Evolutionary conservation across 1,139 yeast genomes (phyloP).

Genomic region (Protomyces inouyei): DNA sequence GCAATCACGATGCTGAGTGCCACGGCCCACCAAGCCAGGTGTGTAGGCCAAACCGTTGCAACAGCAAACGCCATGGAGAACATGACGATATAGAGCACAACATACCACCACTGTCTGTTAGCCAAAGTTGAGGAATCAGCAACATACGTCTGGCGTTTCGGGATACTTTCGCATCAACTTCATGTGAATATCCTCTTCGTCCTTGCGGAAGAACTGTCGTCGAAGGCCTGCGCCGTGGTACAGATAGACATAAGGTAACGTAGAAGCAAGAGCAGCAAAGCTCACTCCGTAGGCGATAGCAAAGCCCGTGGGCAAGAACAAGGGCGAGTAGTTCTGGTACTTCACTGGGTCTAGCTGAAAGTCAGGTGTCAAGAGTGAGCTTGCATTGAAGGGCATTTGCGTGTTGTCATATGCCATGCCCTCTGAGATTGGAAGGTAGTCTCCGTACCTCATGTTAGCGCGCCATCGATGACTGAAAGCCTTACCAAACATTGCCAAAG

Average conservation of each 20-base stretch:
- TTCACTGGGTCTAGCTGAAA: constrained; percentile 47
- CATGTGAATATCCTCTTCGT: constrained; percentile 57
- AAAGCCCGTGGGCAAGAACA: constrained; percentile 60
- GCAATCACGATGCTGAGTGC: constrained; percentile 49
- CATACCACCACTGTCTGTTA: constrained; percentile 53
- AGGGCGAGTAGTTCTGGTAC: constrained; percentile 56
- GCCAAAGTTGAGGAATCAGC: constrained; percentile 45
- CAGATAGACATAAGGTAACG: constrained; percentile 51
- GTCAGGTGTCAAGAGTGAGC: constrained; percentile 45
- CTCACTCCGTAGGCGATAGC: constrained; percentile 56
- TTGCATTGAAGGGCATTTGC: constrained; percentile 45
- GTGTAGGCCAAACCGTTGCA: constrained; percentile 46
- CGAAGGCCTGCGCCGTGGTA: constrained; percentile 55
- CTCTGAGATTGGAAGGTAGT: constrained; percentile 31
- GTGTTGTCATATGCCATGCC: constrained; percentile 50
- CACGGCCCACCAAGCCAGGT: constrained; percentile 35
- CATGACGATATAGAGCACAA: constrained; percentile 47
- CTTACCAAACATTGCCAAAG: constrained; percentile 38
- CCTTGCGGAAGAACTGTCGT: constrained; percentile 45
- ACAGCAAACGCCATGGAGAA: constrained; percentile 50
- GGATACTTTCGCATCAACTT: constrained; percentile 56
- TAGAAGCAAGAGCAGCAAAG: constrained; percentile 57
- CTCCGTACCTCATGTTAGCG: constrained; percentile 44
- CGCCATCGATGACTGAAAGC: not conserved
- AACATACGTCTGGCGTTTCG: constrained; percentile 43